Evolutionary conservation across 2,329 filamentous ascomycete species (phyloP).

Genomic region (Exophiala bonariae): DNA sequence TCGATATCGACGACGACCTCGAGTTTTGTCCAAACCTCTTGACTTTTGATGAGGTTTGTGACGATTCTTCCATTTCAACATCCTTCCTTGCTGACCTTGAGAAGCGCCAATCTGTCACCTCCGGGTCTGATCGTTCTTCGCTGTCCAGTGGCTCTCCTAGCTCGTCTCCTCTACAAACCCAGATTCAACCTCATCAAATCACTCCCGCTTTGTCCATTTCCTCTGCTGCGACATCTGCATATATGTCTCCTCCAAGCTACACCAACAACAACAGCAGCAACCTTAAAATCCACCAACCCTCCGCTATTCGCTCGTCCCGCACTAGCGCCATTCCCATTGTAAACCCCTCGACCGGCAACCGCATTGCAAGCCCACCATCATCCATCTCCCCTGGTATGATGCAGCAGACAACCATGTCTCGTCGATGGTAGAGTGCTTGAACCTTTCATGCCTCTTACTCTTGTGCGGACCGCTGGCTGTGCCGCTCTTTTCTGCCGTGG

Average conservation of each 20-base stretch:
- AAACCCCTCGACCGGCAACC: constrained; percentile 87
- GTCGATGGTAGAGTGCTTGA: constrained; percentile 33
- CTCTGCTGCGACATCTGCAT: constrained; percentile 52
- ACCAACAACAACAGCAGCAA: constrained; percentile 69
- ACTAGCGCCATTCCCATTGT: constrained; percentile 98
- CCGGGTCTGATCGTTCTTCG: constrained; percentile 87
- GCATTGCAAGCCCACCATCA: constrained; percentile 83
- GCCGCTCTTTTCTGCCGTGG: constrained; percentile 24
- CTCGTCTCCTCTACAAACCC: constrained; percentile 85
- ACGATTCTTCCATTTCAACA: constrained; percentile 17
- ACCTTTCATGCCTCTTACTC: constrained; percentile 20
- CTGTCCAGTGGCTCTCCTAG: constrained; percentile 92
- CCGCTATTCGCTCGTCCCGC: constrained; percentile 69
- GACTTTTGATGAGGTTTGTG: constrained; percentile 84
- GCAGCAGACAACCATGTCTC: constrained; percentile 51
- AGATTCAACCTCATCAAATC: constrained; percentile 69
- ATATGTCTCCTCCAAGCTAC: constrained; percentile 54
- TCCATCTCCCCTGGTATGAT: constrained; percentile 66
- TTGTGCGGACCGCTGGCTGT: constrained; percentile 23
- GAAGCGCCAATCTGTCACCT: constrained; percentile 88
- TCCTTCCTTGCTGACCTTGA: constrained; percentile 30
- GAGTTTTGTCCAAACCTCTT: constrained; percentile 92
- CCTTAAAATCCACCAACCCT: constrained; percentile 87
- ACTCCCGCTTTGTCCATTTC: constrained; percentile 74
- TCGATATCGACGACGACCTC: constrained; percentile 93